phyloP scores from a whole-genome alignment of 192 early-diverging fungal species.

The Obelidium mucronatum region DNA sequence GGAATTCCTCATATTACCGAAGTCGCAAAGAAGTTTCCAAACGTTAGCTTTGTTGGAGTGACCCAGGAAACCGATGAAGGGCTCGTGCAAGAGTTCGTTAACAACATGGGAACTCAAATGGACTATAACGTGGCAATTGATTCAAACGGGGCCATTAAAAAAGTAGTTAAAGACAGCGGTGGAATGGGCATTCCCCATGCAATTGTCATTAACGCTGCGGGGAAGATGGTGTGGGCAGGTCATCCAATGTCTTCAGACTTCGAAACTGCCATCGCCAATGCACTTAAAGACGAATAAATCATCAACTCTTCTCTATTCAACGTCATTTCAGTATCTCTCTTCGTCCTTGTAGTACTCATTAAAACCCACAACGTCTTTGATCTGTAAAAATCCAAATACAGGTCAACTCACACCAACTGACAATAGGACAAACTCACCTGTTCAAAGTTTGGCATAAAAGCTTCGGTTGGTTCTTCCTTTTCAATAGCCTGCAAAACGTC shows the following conservation, averaged over 20 bases:
- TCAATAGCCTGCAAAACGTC: conserved; percentile 26
- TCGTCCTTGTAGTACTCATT: conserved; percentile 35
- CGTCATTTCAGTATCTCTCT: conserved; percentile 16
- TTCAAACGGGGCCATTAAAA: conserved; percentile 13
- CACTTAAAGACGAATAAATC: conserved; percentile 5
- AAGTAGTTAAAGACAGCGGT: conserved; percentile 50
- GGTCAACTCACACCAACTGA: no score
- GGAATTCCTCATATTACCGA: conserved; percentile 58
- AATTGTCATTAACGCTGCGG: conserved; percentile 51
- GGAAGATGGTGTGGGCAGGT: conserved; percentile 56
- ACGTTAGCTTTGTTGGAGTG: conserved; percentile 57
- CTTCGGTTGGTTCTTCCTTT: conserved; percentile 4
- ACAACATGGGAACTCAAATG: conserved; percentile 50
- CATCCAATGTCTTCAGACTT: conserved; percentile 62
- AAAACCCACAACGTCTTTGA: conserved; percentile 35
- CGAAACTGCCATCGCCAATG: conserved; percentile 5
- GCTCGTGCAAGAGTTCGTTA: conserved; percentile 54
- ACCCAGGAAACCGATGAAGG: conserved; percentile 61
- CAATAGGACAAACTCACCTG: no score
- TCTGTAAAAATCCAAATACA: no score
- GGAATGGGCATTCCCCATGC: conserved; percentile 63
- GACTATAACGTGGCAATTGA: conserved; percentile 65
- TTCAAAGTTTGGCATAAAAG: not conserved
- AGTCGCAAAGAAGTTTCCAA: conserved; percentile 57
- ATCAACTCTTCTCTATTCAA: no score